These are phyloP conservation scores for Euphorbia tirucalli DNA, from an alignment of 345 rosid genomes.

Conservation along the genomic window DNA sequence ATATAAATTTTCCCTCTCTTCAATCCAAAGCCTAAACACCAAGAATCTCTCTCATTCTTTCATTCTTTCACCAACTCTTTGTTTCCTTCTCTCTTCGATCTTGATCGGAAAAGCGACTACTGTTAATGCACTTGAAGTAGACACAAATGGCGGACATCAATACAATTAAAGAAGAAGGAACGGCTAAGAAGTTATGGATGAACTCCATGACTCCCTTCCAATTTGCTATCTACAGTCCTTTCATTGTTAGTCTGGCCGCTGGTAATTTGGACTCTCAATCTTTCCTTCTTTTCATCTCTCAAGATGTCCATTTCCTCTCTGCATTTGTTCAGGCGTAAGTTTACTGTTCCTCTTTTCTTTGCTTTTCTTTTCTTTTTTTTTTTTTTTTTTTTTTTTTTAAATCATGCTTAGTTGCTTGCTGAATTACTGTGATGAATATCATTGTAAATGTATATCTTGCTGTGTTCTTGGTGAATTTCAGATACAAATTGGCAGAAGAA, in stretches of 20 bases:
- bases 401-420: too few species aligned
- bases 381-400: too few species aligned
- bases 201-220: conserved; percentile 53
- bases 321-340: conserved; percentile 91
- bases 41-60: neutral
- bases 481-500: conserved; percentile 82
- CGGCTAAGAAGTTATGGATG: conserved; percentile 63
- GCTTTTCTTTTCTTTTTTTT: neutral
- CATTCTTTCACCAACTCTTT: neutral
- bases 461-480: too few species aligned
- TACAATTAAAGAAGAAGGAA: conserved; percentile 41
- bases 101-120: conserved; percentile 6
- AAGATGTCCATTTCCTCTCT: conserved; percentile 76
- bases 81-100: neutral
- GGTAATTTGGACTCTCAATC: conserved; percentile 65
- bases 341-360: conserved; percentile 5
- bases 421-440: neutral
- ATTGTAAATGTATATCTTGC: too few species aligned
- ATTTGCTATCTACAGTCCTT: conserved; percentile 75
- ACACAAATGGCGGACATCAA: conserved; percentile 6
- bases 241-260: conserved; percentile 63
- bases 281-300: conserved; percentile 69
- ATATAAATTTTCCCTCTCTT: neutral
- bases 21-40: neutral
- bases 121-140: neutral